Base-by-base conservation (phyloP, 768 basidiomycete species). In the Auriscalpium microsporum region DNA sequence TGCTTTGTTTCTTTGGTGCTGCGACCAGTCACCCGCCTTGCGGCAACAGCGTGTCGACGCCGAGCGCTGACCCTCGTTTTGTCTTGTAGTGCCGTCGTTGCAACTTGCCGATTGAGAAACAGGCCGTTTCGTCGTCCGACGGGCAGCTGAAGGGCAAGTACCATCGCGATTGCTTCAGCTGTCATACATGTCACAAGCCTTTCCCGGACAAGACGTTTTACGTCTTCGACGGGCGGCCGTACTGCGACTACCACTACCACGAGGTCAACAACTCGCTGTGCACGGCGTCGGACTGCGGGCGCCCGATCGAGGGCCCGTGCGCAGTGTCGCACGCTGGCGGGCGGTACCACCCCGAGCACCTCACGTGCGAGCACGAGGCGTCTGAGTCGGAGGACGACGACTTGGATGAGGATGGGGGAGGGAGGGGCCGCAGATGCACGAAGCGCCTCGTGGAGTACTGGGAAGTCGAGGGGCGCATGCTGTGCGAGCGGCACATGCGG, bases 91-190 rank as follows among this genome's bases (percentile, higher is more conserved):
- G 94, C 66, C 89, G 93, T 36, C 79, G 93, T 46, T 97, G 94
- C 68, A 82, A 81, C 64, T 65, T 84, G 19, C 85, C 90, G 0
- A 96, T 97, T 46, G 94, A 96, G 73, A 91, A 83, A 57, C 86
- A 87, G 61, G 94, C 93, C 19, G 89, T 97, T 19, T 93, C 89
- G 19, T 90, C 87, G 6, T 82, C 87, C 11, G 94, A 97, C 65
- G 94, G 94, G 2, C 94, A 95, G 69, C 76, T 97, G 48, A 94
- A 94, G 69, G 94, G 94, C 57, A 97, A 97, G 68, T 95, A 94
- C 69, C 94, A 95, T 65, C 81, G 82, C 56, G 83, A 84, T 40
- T 97, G 94, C 71, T 97, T 97, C 67, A 90, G 85, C 62, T 97
- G 94, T 71, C 76, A 82, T 57, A 80, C 74, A 3, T 96, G 94